These are phyloP conservation scores for Oryza punctata DNA, from an alignment of 176 grass and related monocot genomes.

Conservation along the genomic window DNA sequence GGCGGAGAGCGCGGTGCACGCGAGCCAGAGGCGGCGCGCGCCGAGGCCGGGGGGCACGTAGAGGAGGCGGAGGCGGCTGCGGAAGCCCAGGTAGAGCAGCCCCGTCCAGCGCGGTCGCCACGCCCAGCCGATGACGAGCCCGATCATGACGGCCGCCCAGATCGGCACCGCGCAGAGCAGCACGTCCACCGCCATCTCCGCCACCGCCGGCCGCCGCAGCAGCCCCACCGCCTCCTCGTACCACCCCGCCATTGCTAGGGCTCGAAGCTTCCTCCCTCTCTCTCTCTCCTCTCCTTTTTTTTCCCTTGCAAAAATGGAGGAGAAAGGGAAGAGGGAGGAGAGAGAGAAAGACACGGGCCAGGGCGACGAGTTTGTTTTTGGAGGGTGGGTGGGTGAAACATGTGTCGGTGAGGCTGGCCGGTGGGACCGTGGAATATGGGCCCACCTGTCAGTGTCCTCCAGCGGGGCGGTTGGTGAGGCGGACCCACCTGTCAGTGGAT, in stretches of 20 bases:
- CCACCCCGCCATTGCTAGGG: constrained; percentile 66
- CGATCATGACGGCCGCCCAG: constrained; percentile 99
- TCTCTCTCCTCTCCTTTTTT: neutral
- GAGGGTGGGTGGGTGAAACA: neutral
- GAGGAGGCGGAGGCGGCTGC: constrained; percentile 68
- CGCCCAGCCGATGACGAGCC: constrained; percentile 80
- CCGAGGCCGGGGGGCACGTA: constrained; percentile 82
- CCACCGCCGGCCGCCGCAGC: constrained; percentile 69
- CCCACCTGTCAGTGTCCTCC: neutral
- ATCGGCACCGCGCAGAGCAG: constrained; percentile 95
- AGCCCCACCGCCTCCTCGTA: constrained; percentile 68
- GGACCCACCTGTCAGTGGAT: constrained; percentile 7
- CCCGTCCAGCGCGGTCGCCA: constrained; percentile 96
- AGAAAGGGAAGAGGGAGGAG: neutral
- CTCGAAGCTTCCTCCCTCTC: neutral
- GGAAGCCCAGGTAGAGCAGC: constrained; percentile 77
- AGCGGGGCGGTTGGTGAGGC: neutral
- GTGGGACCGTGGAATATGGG: neutral
- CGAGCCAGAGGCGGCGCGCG: constrained; percentile 85
- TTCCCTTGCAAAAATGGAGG: constrained; percentile 20
- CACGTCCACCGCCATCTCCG: constrained; percentile 82
- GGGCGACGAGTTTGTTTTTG: neutral
- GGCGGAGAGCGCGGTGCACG: constrained; percentile 92
- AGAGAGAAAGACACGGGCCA: neutral
- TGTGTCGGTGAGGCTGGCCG: constrained; percentile 14